Evolutionary conservation across 2,329 filamentous ascomycete species (phyloP), one percentile per base, ranked within the genome.

Genomic region (Pseudopithomyces maydicus): DNA sequence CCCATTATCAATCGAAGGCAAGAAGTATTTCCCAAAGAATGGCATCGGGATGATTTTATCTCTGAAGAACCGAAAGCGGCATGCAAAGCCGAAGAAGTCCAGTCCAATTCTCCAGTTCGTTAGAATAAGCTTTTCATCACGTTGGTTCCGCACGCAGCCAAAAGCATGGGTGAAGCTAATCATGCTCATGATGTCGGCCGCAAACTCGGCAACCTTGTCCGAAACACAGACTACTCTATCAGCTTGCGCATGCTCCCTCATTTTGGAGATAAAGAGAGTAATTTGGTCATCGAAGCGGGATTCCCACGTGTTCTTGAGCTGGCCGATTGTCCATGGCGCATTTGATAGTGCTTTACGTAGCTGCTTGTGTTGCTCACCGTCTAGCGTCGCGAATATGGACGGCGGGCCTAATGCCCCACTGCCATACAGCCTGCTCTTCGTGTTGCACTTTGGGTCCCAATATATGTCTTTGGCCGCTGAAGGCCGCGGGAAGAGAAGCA

Each of bases 121-220:
- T 12, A 79, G 61, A 19, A 79, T 68, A 14, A 61, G 57, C 23
- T 73, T 70, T 56, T 78, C 75, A 59, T 79, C 77, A 22, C 74
- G 68, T 53, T 74, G 69, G 44, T 77, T 75, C 57, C 67, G 53
- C 14, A 79, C 73, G 50, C 76, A 76, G 0, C 77, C 77, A 67
- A 76, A 79, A 2, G 76, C 65, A 2, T 70, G 45, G 3, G 62
- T 66, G 56, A 80, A 79, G 2, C 68, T 69, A 8, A 79, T 67
- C 67, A 75, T 74, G 7, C 73, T 75, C 70, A 80, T 76, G 39
- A 78, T 73, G 45, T 80, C 78, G 3, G 76, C 75, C 2, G 77
- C 75, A 56, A 78, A 79, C 55, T 78, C 70, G 17, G 74, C 74
- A 4, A 75, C 67, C 52, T 76, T 78, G 55, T 78, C 72, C 11